A percentile compares a stretch with the other conserved stretches of the same genome.
Conservation (phyloP, 306 rosid species). For the Quercus cerris region DNA sequence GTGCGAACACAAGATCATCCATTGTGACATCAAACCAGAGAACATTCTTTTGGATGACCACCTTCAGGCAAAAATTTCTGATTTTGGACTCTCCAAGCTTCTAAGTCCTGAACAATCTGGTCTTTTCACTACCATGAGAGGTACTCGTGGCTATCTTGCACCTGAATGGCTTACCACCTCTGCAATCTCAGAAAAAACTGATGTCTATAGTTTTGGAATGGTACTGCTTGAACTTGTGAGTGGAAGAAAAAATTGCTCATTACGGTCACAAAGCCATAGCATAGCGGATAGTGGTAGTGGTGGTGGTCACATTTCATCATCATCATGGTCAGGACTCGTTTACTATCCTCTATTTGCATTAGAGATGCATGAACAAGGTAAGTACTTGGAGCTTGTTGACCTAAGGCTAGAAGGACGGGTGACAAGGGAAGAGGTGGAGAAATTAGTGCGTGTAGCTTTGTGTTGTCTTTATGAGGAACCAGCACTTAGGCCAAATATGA, state of each 20-base stretch:
- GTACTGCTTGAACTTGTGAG: conserved; percentile 79
- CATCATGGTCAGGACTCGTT: conserved; percentile 48
- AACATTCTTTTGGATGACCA: conserved; percentile 78
- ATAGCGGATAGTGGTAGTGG: conserved; percentile 50
- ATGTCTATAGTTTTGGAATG: conserved; percentile 92
- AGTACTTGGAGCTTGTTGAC: conserved; percentile 74
- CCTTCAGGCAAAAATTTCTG: conserved; percentile 80
- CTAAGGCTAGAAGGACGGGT: conserved; percentile 69
- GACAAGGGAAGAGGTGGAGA: conserved; percentile 60
- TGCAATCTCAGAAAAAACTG: conserved; percentile 82
- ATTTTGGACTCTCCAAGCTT: conserved; percentile 90
- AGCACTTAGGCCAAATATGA: conserved; percentile 73
- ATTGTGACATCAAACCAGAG: conserved; percentile 91
- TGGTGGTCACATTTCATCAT: conserved; percentile 47
- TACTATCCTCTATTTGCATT: conserved; percentile 81
- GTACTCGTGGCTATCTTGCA: conserved; percentile 91
- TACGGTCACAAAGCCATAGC: conserved; percentile 59
- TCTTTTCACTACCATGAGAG: conserved; percentile 93
- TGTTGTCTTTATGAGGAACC: conserved; percentile 95
- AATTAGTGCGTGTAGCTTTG: conserved; percentile 66
- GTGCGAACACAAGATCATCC: conserved; percentile 80
- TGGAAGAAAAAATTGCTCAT: conserved; percentile 73
- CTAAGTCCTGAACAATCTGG: conserved; percentile 75
- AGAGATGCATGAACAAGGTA: conserved; percentile 83
- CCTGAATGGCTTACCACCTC: conserved; percentile 96